Evolutionary conservation across 768 basidiomycete species (phyloP).

Genomic region (Dentipellis sp.): DNA sequence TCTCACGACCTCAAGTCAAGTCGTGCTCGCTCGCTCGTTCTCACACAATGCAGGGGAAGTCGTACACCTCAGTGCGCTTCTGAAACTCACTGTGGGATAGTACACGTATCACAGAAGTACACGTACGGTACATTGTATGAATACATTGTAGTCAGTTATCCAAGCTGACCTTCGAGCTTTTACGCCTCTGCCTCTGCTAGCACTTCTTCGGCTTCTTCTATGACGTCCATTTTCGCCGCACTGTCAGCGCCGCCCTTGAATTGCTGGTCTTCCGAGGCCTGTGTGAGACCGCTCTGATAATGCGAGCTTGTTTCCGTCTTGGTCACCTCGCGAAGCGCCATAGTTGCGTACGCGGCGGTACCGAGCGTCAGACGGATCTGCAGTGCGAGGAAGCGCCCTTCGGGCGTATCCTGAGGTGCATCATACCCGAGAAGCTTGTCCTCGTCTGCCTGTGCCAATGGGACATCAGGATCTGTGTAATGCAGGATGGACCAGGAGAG

Average conservation of each 20-base stretch:
- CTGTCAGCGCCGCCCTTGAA: constrained; percentile 47
- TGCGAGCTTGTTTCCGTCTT: constrained; percentile 95
- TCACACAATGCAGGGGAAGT: no score
- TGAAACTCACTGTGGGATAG: no score
- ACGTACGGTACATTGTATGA: no score
- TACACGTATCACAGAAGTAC: no score
- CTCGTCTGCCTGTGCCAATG: constrained; percentile 92
- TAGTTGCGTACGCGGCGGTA: constrained; percentile 93
- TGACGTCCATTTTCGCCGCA: constrained; percentile 23
- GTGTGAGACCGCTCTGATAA: constrained; percentile 74
- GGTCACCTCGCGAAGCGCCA: constrained; percentile 92
- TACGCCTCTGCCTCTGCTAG: neutral
- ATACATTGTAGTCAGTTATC: no score
- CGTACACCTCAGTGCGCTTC: no score
- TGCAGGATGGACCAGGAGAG: constrained; percentile 74
- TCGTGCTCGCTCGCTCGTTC: no score
- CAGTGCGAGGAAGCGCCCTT: constrained; percentile 82
- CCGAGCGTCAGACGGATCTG: constrained; percentile 82
- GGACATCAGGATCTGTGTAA: constrained; percentile 90
- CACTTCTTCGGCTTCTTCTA: constrained; percentile 8
- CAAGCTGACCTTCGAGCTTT: neutral
- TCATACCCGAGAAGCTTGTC: constrained; percentile 82
- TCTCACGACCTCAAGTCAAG: neutral
- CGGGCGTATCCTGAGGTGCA: constrained; percentile 50
- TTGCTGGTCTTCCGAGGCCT: constrained; percentile 72